Evolutionary conservation across 164 flowering plant species (phyloP).

Genomic region (Chimonanthus praecox): DNA sequence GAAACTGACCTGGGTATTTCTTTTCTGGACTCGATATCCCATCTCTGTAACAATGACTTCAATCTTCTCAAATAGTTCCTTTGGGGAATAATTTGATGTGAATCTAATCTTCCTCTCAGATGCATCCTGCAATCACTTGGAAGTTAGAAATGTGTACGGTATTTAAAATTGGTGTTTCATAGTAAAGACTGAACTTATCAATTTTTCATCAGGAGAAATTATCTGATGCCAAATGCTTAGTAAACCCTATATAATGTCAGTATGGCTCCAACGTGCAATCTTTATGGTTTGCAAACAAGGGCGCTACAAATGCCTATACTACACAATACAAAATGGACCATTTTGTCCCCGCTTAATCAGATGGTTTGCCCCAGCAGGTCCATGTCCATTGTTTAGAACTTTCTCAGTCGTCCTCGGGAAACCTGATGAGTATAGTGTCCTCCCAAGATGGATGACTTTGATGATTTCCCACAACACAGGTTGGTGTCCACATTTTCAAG

Average conservation of each 20-base stretch:
- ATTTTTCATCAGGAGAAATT: too few relatives aligned
- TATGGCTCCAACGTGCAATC: too few relatives aligned
- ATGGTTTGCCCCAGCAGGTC: background rate
- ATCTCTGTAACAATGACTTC: constrained; percentile 58
- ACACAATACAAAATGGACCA: too few relatives aligned
- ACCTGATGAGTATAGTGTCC: background rate
- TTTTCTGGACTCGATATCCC: constrained; percentile 71
- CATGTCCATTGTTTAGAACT: too few relatives aligned
- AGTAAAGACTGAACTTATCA: background rate
- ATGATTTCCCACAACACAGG: background rate
- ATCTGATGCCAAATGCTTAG: too few relatives aligned
- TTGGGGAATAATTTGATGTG: constrained; percentile 63
- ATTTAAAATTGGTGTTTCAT: background rate
- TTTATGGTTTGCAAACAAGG: too few relatives aligned
- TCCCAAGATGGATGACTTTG: background rate
- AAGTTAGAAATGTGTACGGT: background rate
- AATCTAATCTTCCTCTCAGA: constrained; percentile 92
- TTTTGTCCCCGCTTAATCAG: background rate
- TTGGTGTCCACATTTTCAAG: background rate
- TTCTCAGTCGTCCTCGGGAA: background rate
- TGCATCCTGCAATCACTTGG: constrained; percentile 45
- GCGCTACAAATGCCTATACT: too few relatives aligned
- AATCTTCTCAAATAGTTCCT: constrained; percentile 66
- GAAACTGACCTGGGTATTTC: constrained; percentile 66
- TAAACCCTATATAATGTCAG: too few relatives aligned